phyloP scores from a whole-genome alignment of 768 basidiomycete genomes.

The Tulasnella sp. region DNA sequence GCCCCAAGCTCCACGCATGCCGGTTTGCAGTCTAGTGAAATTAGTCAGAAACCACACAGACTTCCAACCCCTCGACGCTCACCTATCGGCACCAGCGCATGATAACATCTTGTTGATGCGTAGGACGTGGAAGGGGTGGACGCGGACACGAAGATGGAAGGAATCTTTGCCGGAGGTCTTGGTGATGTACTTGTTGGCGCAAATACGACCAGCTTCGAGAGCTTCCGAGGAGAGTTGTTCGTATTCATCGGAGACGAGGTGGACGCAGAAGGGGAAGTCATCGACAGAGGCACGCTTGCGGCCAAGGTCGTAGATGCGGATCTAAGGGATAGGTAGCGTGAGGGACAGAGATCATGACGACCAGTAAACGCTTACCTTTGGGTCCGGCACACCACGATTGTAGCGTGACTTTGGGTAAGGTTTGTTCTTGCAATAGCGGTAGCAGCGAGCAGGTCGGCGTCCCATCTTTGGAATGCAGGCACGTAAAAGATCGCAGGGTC shows the following conservation, averaged over 20 bases:
- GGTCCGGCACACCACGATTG: constrained; percentile 97
- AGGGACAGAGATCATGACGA: not conserved
- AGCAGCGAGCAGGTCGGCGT: constrained; percentile 95
- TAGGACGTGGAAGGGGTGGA: constrained; percentile 97
- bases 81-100: constrained; percentile 98
- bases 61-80: constrained; percentile 16
- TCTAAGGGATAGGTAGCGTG: constrained; percentile 36
- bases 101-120: constrained; percentile 99
- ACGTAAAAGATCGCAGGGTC: not conserved
- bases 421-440: constrained; percentile 99
- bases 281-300: constrained; percentile 94
- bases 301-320: constrained; percentile 91
- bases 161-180: constrained; percentile 98
- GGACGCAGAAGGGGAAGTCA: constrained; percentile 95
- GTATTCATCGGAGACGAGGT: constrained; percentile 96
- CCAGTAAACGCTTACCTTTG: too few relatives aligned
- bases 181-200: constrained; percentile 98
- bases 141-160: constrained; percentile 95
- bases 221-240: constrained; percentile 94
- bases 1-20: constrained; percentile 99
- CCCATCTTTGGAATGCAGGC: constrained; percentile 49
- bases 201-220: constrained; percentile 96
- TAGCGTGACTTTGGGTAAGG: constrained; percentile 92
- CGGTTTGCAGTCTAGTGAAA: constrained; percentile 63
- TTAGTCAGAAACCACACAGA: not conserved